These are phyloP conservation scores for Candida coquimbonensis DNA, from an alignment of 805 yeast species.

Conservation along the genomic window DNA sequence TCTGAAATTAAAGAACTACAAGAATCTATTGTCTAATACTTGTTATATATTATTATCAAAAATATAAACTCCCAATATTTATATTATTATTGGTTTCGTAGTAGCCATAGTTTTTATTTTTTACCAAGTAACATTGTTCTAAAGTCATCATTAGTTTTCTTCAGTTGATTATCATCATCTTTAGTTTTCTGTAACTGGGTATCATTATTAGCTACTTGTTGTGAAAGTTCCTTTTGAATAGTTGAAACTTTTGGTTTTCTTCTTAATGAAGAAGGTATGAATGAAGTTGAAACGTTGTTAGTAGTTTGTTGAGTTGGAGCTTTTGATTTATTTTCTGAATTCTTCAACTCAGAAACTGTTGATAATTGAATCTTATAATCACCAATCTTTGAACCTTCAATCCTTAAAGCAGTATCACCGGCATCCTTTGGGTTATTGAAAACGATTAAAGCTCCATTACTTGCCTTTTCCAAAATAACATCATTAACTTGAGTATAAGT, in stretches of 20 bases:
- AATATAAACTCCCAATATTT: too few species aligned
- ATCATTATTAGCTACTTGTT: too few species aligned
- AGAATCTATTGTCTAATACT: slow-evolving; percentile 25
- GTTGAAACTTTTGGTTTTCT: slow-evolving; percentile 1
- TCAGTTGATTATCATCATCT: background rate
- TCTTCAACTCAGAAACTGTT: slow-evolving; percentile 26
- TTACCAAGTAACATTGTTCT: slow-evolving; percentile 19
- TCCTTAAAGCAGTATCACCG: slow-evolving; percentile 41
- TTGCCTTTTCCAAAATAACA: slow-evolving; percentile 39
- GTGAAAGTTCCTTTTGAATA: too few species aligned
- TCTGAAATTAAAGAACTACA: slow-evolving; percentile 48
- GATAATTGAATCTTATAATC: slow-evolving; percentile 28
- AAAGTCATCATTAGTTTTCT: slow-evolving; percentile 20
- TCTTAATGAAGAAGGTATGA: slow-evolving; percentile 6
- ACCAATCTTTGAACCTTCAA: slow-evolving; percentile 34
- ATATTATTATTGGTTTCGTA: too few species aligned
- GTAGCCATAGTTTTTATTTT: background rate
- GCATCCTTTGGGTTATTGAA: slow-evolving; percentile 36
- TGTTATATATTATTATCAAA: too few species aligned
- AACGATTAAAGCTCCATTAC: slow-evolving; percentile 43
- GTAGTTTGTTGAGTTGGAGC: background rate
- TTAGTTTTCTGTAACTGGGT: background rate
- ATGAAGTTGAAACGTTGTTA: background rate
- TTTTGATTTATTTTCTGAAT: background rate
- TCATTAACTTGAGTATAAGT: slow-evolving; percentile 32